Evolutionary conservation across 176 grass and related monocot genomes (phyloP).

Genomic region (Juncus effusus): DNA sequence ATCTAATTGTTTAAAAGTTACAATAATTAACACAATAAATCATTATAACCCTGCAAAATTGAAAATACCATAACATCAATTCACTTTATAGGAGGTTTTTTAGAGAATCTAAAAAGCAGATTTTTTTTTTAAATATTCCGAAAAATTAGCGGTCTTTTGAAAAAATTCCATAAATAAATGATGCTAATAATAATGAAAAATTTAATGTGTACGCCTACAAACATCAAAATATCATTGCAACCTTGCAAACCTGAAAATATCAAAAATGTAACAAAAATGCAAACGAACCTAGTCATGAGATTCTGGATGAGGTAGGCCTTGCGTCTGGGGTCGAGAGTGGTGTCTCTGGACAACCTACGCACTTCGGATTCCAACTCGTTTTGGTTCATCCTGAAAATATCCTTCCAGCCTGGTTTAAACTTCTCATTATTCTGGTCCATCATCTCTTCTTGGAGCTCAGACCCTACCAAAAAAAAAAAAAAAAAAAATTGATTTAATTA

Average conservation of each 20-base stretch:
- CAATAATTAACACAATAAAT: no score
- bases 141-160: no score
- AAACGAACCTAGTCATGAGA: constrained; percentile 90
- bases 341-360: constrained; percentile 84
- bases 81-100: no score
- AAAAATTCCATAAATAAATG: no score
- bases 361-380: constrained; percentile 95
- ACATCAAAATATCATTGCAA: not conserved
- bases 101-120: no score
- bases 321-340: constrained; percentile 86
- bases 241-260: not conserved
- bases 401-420: constrained; percentile 99
- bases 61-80: no score
- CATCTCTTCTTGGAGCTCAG: constrained; percentile 44
- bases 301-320: constrained; percentile 99
- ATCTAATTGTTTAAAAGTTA: no score
- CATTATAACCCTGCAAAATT: no score
- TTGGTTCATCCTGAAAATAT: constrained; percentile 99
- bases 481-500: no score
- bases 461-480: constrained; percentile 24
- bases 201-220: no score
- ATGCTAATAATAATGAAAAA: no score
- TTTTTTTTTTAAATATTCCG: no score
- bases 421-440: constrained; percentile 74
- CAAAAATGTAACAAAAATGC: not conserved